Conservation (phyloP, 805 yeast genomes). For the Teunomyces funiuensis region DNA sequence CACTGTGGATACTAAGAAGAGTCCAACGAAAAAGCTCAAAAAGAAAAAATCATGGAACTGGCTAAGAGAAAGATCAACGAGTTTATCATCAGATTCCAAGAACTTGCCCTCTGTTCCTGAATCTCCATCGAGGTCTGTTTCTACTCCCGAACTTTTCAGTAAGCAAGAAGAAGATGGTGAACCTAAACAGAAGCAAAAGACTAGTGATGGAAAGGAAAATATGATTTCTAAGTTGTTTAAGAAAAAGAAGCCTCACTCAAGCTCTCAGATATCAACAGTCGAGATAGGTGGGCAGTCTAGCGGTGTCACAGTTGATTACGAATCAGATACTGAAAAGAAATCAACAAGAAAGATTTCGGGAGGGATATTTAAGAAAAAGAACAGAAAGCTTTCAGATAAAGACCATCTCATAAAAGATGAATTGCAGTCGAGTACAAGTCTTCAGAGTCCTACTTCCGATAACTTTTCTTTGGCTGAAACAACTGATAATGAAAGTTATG, state of each 20-base stretch:
- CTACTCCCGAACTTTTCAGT: conserved; percentile 33
- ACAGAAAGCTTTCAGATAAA: conserved; percentile 12
- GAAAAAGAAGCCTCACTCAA: conserved; percentile 22
- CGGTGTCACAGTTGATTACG: conserved; percentile 29
- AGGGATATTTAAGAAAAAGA: conserved; percentile 17
- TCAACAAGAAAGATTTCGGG: conserved; percentile 16
- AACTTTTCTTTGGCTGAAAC: conserved; percentile 5
- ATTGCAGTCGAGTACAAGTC: not conserved
- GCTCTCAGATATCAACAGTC: conserved; percentile 7
- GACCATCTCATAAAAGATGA: conserved; percentile 4
- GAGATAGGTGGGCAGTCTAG: not conserved
- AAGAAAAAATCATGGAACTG: conserved; percentile 45
- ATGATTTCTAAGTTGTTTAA: conserved; percentile 43
- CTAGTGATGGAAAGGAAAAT: conserved; percentile 33
- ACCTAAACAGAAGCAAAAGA: conserved; percentile 7
- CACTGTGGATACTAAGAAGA: conserved; percentile 8
- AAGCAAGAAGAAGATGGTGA: conserved; percentile 9
- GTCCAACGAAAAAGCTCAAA: conserved; percentile 20
- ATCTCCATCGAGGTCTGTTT: conserved; percentile 33
- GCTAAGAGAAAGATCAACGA: conserved; percentile 34
- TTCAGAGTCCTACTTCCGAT: conserved; percentile 5
- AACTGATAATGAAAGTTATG: not conserved
- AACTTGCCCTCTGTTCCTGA: conserved; percentile 25
- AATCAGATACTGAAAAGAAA: conserved; percentile 19
- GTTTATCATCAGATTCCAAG: conserved; percentile 29